Base-by-base conservation (phyloP, 2,329 filamentous ascomycete genomes). In the Onygenales sp. region DNA sequence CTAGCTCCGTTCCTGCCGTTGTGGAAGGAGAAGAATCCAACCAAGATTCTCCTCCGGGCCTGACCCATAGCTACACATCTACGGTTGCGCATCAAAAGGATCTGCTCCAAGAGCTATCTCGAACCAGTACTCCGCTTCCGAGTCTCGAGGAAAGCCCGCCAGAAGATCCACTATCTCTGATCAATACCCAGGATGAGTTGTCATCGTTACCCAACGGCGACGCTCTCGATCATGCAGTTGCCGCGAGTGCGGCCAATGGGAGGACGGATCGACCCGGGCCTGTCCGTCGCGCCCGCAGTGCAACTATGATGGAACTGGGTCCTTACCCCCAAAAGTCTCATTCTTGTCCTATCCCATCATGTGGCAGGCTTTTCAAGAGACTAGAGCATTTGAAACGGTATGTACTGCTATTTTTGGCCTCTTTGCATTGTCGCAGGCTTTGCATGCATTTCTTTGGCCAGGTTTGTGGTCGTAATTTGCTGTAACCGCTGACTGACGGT, bases 311-410 rank as follows among this genome's bases (percentile, higher is more conserved):
- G 86, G 93, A 98, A 71, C 82, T 96, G 58, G 90, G 89, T 35
- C 93, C 94, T 11, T 97, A 97, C 69, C 90, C 93, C 50, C 89
- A 95, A 68, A 98, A 98, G 74, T 95, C 91, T 42, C 93, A 98
- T 73, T 97, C 92, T 2, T 98, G 93, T 76, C 93, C 93, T n/a
- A 98, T 98, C 65, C 93, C 93, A 32, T 94, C 92, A 53, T 98
- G 93, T 70, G 93, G 93, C 52, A 86, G 93, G 66, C 82, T 96
- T 58, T 98, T 98, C 82, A 98, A 98, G 84, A 86, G 93, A 73
- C 83, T 98, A 77, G 93, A 98, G 77, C 93, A 98, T 76, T 84
- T 98, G 67, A 98, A 98, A 82, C 85, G 92, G 89, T 95, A 89
- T 83, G 87, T 78, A 67, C 66, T 61, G 64, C 64, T 63, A 58